Evolutionary conservation across 2,329 filamentous ascomycete species (phyloP).

Genomic region (Hortaea werneckii): DNA sequence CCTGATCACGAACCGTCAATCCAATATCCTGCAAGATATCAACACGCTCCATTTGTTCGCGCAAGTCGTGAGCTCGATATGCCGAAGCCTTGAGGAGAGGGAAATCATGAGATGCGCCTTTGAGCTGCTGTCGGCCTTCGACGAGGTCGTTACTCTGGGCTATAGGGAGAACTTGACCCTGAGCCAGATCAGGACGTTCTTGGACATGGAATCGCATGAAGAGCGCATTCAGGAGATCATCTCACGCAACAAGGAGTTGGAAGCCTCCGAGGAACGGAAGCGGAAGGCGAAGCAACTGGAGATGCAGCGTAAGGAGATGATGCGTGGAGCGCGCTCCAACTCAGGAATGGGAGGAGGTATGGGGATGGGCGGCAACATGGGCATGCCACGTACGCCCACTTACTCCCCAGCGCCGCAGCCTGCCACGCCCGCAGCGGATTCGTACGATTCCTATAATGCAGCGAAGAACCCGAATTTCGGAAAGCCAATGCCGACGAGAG

Average conservation of each 20-base stretch:
- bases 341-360: conserved; percentile 24
- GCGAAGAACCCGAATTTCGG: conserved; percentile 89
- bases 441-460: conserved; percentile 88
- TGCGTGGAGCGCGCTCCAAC: conserved; percentile 54
- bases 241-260: conserved; percentile 91
- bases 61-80: conserved; percentile 92
- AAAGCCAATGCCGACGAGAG: conserved; percentile 67
- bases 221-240: conserved; percentile 99
- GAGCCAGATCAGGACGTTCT: conserved; percentile 95
- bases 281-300: conserved; percentile 97
- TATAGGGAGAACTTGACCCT: conserved; percentile 95
- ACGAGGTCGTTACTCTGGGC: conserved; percentile 89
- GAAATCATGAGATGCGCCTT: conserved; percentile 94
- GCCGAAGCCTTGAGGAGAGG: conserved; percentile 88
- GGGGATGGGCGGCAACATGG: conserved; percentile 10
- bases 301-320: conserved; percentile 95
- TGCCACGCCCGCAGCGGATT: conserved; percentile 59
- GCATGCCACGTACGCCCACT: conserved; percentile 61
- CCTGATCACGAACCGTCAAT: conserved; percentile 97
- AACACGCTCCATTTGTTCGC: conserved; percentile 96
- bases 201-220: conserved; percentile 99
- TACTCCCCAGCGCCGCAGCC: conserved; percentile 79
- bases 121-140: conserved; percentile 90
- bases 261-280: conserved; percentile 96
- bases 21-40: conserved; percentile 98